Conservation (phyloP, 257 asterid genomes). For the Nicotiana noctiflora region DNA sequence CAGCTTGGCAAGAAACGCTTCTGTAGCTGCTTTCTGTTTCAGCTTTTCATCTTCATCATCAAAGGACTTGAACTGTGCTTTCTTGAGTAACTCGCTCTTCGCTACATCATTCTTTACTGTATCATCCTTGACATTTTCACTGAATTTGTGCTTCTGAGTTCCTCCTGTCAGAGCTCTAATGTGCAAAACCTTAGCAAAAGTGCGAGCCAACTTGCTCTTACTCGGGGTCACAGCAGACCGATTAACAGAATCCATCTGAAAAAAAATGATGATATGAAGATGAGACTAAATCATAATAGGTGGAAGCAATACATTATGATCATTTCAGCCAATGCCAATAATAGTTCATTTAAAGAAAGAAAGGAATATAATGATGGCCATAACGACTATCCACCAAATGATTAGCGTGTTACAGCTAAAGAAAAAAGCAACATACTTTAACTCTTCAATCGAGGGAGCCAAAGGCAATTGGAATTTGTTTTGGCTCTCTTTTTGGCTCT, state of each 20-base stretch:
- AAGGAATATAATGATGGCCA: slow-evolving; percentile 30
- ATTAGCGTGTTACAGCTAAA: slow-evolving; percentile 31
- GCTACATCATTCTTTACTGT: slow-evolving; percentile 15
- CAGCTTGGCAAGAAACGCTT: slow-evolving; percentile 66
- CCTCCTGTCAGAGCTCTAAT: slow-evolving; percentile 37
- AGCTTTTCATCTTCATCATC: slow-evolving; percentile 24
- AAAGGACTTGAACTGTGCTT: not conserved
- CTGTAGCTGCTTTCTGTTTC: slow-evolving; percentile 22
- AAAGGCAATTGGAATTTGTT: slow-evolving; percentile 32
- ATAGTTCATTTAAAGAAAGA: slow-evolving; percentile 16
- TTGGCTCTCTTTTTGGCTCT: slow-evolving; percentile 35
- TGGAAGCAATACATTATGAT: not conserved
- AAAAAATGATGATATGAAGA: slow-evolving; percentile 10
- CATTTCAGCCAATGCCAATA: slow-evolving; percentile 13
- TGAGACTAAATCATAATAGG: not conserved
- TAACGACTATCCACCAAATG: slow-evolving; percentile 22
- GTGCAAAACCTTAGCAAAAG: slow-evolving; percentile 65
- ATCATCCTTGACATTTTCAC: slow-evolving; percentile 19
- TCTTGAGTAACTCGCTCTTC: slow-evolving; percentile 23
- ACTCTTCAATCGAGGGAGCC: slow-evolving; percentile 39
- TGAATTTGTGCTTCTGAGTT: slow-evolving; percentile 20
- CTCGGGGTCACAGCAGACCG: slow-evolving; percentile 37
- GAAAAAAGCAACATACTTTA: slow-evolving; percentile 41
- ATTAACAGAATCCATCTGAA: slow-evolving; percentile 63
- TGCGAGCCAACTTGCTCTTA: slow-evolving; percentile 50